Evolutionary conservation across 352 stramenopile genomes (phyloP), one percentile per base, ranked within the genome.

Genomic region (Globisporangium perplexum): DNA sequence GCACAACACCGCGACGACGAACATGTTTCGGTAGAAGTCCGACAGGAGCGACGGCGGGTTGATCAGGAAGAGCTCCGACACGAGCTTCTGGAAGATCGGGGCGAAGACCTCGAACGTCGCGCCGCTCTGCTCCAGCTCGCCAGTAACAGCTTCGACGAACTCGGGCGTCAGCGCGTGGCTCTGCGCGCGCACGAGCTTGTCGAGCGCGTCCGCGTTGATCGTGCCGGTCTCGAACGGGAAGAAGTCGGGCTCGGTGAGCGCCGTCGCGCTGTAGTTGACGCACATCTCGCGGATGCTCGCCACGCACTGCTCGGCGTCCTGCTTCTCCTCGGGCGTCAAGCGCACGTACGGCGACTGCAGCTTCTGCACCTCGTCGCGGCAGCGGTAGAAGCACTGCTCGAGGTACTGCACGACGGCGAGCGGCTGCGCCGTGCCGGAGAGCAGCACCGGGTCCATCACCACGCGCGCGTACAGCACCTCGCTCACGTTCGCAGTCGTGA

Each of bases 181-280:
- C 33, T 90, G 77, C 0, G 63, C 44, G 33, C 85, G 67, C 44
- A 92, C 71, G 38, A 86, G 66, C 57, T 87, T 88, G 36, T 90
- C 81, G 15, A 93, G 52, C 22, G 81, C 77, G 45, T 90, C 78
- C 18, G 52, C 26, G 57, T 90, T 90, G 41, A 90, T 75, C 23
- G 75, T 77, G 10, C 72, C 72, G 23, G 62, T 59, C 63, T 83
- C 69, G 52, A 88, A 87, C 12, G 85, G 83, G 50, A 95, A 93
- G 57, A 95, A 90, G 20, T 95, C 85, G 1, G 85, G 85, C 53
- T 95, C 85, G 0, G 79, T 86, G 3, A 95, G 65, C 17, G 78
- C 69, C 10, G 85, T 95, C 3, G 84, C 79, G 50, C 77, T 90
- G 64, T 95, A 95, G 59, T 90, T 93, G 48, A 93, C 67, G 50